These are phyloP conservation scores for Cryptosporidium parvum DNA, from an alignment of 169 alveolate genomes.

Conservation along the genomic window DNA sequence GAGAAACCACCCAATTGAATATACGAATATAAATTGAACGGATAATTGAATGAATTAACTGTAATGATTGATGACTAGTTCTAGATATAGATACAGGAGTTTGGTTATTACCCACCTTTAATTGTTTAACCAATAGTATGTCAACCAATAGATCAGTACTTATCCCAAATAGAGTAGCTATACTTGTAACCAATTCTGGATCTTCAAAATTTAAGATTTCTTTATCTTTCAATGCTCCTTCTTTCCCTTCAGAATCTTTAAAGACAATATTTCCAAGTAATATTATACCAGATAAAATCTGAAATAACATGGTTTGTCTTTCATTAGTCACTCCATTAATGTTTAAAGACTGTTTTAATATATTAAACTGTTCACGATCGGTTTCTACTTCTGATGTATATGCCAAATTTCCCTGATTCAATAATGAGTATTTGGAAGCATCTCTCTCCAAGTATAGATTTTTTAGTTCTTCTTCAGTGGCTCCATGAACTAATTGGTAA, in stretches of 20 bases:
- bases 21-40: constrained; percentile 54
- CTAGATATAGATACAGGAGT: constrained; percentile 45
- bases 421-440: constrained; percentile 24
- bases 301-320: constrained; percentile 80
- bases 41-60: constrained; percentile 48
- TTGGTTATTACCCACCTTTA: constrained; percentile 58
- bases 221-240: constrained; percentile 3
- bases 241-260: constrained; percentile 59
- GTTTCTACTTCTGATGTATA: constrained; percentile 80
- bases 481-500: constrained; percentile 84
- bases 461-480: constrained; percentile 48
- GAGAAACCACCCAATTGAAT: constrained; percentile 70
- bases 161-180: constrained; percentile 32
- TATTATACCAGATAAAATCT: constrained; percentile 82
- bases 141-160: constrained; percentile 20
- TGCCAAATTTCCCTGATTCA: constrained; percentile 79
- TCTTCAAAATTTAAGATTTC: constrained; percentile 25
- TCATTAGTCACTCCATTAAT: constrained; percentile 81
- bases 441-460: constrained; percentile 56
- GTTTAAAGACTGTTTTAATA: constrained; percentile 83
- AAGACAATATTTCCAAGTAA: constrained; percentile 88
- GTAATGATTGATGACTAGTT: constrained; percentile 61
- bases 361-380: constrained; percentile 83
- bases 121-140: constrained; percentile 32
- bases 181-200: constrained; percentile 3